A percentile compares a stretch with the other conserved stretches of the same genome.
phyloP scores from a whole-genome alignment of 129 eudicot genomes.

The Sambucus nigra region DNA sequence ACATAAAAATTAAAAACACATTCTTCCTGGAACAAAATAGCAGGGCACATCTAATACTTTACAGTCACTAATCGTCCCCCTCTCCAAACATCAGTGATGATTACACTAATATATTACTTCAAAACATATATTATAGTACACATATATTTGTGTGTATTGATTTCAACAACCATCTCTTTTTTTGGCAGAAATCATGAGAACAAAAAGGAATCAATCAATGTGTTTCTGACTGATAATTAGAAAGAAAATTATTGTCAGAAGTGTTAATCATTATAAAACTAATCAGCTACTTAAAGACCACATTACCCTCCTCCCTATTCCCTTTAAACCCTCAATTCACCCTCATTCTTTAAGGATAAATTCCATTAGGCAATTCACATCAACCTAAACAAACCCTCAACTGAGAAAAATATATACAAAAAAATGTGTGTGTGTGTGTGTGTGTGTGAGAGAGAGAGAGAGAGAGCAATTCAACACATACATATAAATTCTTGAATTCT shows the following conservation, averaged over 20 bases:
- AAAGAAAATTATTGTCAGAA: conserved; percentile 34
- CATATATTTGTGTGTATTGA: conserved; percentile 15
- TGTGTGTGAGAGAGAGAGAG: too few relatives aligned
- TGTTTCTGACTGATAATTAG: conserved; percentile 36
- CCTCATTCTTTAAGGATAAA: background rate
- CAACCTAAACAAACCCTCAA: too few relatives aligned
- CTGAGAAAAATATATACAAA: too few relatives aligned
- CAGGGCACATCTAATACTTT: background rate
- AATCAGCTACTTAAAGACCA: conserved; percentile 30
- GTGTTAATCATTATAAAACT: conserved; percentile 24
- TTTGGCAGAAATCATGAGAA: conserved; percentile 28
- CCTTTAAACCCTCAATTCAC: background rate
- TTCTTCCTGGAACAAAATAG: background rate
- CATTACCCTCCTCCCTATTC: conserved; percentile 39
- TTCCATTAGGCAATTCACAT: background rate
- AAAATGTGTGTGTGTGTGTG: too few relatives aligned
- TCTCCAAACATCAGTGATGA: conserved; percentile 8
- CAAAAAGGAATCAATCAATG: conserved; percentile 35
- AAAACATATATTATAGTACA: conserved; percentile 13
- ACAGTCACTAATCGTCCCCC: conserved; percentile 4
- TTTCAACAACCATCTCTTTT: conserved; percentile 21
- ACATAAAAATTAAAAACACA: background rate
- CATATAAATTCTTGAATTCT: background rate
- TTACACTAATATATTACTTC: conserved; percentile 8
- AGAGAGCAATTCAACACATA: background rate